Evolutionary conservation across 2,329 filamentous ascomycete species (phyloP).

Genomic region (Fusarium tupiense): DNA sequence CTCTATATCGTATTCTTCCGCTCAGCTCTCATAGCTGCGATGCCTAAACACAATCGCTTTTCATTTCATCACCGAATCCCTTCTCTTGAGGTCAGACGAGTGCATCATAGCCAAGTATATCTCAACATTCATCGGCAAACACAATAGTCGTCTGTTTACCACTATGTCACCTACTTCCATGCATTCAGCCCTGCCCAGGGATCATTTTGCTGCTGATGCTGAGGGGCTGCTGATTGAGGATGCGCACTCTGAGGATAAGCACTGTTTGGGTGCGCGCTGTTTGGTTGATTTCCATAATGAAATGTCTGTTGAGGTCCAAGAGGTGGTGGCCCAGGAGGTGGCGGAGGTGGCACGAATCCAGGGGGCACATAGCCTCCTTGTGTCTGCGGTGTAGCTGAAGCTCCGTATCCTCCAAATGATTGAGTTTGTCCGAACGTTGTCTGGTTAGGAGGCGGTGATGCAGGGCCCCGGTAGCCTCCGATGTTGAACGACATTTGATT

Average conservation of each 20-base stretch:
- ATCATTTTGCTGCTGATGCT: constrained; percentile 57
- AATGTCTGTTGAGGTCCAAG: constrained; percentile 71
- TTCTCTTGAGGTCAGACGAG: constrained; percentile 3
- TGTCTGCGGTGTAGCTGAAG: constrained; percentile 53
- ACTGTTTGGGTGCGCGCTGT: constrained; percentile 41
- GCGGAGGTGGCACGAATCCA: constrained; percentile 71
- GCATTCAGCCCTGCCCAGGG: constrained; percentile 64
- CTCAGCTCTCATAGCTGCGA: background rate
- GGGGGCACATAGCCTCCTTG: constrained; percentile 60
- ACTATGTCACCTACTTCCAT: constrained; percentile 54
- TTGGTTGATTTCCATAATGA: constrained; percentile 56
- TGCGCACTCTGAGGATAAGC: constrained; percentile 47
- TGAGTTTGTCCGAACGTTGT: constrained; percentile 55
- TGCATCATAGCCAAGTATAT: background rate
- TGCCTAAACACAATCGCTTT: background rate
- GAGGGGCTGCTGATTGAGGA: constrained; percentile 46
- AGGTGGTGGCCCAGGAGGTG: constrained; percentile 70
- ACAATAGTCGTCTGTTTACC: background rate
- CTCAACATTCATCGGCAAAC: background rate
- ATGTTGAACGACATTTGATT: constrained; percentile 64
- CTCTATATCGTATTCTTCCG: constrained; percentile 19
- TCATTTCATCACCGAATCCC: background rate
- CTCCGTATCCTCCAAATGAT: constrained; percentile 52
- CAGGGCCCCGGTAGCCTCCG: constrained; percentile 52
- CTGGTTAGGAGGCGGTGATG: constrained; percentile 70